phyloP scores from a whole-genome alignment of 1,284 basidiomycete genomes.

The Polyporus tsugae region DNA sequence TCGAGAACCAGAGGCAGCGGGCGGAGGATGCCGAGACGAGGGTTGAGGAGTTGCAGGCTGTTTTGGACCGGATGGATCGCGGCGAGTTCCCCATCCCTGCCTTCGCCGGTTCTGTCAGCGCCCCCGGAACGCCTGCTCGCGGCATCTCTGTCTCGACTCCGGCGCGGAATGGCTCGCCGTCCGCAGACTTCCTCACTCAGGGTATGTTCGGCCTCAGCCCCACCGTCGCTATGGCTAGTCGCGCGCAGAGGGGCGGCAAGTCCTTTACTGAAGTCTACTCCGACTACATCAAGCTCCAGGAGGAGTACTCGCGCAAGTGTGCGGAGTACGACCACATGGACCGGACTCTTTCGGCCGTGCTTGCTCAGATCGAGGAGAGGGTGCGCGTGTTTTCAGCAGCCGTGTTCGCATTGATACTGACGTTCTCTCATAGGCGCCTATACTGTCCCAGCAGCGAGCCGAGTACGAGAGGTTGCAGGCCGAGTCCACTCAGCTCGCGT shows the following conservation, averaged over 20 bases:
- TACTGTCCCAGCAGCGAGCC: slow-evolving; percentile 84
- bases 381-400: slow-evolving; percentile 53
- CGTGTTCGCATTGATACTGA: slow-evolving; percentile 8
- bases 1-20: slow-evolving; percentile 66
- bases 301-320: slow-evolving; percentile 80
- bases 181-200: slow-evolving; percentile 51
- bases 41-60: slow-evolving; percentile 66
- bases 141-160: slow-evolving; percentile 50
- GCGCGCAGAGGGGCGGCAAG: slow-evolving; percentile 80
- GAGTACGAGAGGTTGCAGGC: slow-evolving; percentile 85
- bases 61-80: slow-evolving; percentile 69
- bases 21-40: slow-evolving; percentile 71
- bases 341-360: slow-evolving; percentile 73
- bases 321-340: slow-evolving; percentile 87
- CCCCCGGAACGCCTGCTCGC: slow-evolving; percentile 47
- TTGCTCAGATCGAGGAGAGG: slow-evolving; percentile 88
- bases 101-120: slow-evolving; percentile 40
- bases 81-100: slow-evolving; percentile 71
- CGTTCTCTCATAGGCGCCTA: slow-evolving; percentile 70
- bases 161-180: slow-evolving; percentile 49
- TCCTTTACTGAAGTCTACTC: slow-evolving; percentile 91
- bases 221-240: slow-evolving; percentile 85
- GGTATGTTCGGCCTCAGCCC: slow-evolving; percentile 78
- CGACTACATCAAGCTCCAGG: slow-evolving; percentile 87
- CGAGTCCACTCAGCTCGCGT: slow-evolving; percentile 82